A percentile compares a stretch with the other conserved stretches of the same genome.
Conservation (phyloP, 129 eudicot genomes). For the Logfia minima region DNA sequence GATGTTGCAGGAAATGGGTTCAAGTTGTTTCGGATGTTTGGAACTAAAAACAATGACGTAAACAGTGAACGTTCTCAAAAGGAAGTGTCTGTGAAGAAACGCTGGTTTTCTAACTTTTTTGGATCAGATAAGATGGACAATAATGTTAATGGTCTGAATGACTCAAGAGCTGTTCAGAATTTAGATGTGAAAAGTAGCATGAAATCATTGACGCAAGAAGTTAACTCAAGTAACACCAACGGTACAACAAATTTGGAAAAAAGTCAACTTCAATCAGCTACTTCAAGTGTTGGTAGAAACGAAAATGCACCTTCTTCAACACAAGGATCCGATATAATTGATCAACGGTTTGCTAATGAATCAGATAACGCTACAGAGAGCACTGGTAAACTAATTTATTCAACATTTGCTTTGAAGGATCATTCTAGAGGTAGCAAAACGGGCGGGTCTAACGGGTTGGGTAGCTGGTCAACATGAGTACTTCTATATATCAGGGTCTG, state of each 20-base stretch:
- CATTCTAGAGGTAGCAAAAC: not conserved
- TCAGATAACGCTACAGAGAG: slow-evolving; percentile 18
- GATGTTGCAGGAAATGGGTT: slow-evolving; percentile 59
- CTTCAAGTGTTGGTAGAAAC: slow-evolving; percentile 13
- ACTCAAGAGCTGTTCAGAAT: slow-evolving; percentile 31
- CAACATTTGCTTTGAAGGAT: not conserved
- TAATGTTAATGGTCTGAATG: not conserved
- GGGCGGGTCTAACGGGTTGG: not conserved
- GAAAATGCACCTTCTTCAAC: slow-evolving; percentile 20
- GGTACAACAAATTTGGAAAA: slow-evolving; percentile 20
- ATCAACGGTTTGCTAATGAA: slow-evolving; percentile 16
- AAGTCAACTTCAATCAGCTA: slow-evolving; percentile 9
- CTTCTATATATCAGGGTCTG: not conserved
- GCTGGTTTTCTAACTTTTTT: slow-evolving; percentile 57
- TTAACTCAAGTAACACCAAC: slow-evolving; percentile 6
- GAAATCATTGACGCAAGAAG: slow-evolving; percentile 1
- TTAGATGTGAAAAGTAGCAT: slow-evolving; percentile 14
- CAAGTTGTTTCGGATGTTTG: slow-evolving; percentile 50
- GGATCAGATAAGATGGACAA: slow-evolving; percentile 35
- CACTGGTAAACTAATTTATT: slow-evolving; percentile 14
- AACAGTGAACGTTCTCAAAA: slow-evolving; percentile 37
- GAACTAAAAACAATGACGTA: slow-evolving; percentile 42
- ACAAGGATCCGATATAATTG: slow-evolving; percentile 18
- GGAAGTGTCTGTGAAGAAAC: slow-evolving; percentile 36
- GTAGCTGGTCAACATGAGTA: not conserved